These are phyloP conservation scores for Nematocida sp. DNA, from an alignment of 371 early-diverging fungal genomes.

Conservation along the genomic window DNA sequence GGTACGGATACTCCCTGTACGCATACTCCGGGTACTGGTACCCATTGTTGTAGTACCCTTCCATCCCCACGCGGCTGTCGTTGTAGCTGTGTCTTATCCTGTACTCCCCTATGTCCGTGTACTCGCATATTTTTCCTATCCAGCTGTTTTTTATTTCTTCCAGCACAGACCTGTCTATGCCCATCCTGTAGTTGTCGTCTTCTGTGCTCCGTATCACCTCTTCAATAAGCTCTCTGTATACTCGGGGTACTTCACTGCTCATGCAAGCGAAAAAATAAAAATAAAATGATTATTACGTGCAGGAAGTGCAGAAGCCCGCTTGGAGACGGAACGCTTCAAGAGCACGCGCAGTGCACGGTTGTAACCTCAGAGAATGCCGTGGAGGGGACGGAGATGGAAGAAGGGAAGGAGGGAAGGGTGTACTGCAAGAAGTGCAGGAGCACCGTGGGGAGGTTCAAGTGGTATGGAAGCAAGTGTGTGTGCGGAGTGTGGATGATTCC, in stretches of 20 bases:
- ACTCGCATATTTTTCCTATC: conserved; percentile 53
- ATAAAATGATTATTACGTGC: conserved; percentile 40
- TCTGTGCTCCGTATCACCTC: conserved; percentile 56
- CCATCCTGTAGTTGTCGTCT: conserved; percentile 37
- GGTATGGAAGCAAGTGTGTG: conserved; percentile 34
- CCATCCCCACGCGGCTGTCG: not conserved
- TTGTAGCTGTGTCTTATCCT: conserved; percentile 29
- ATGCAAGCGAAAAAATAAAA: conserved; percentile 44
- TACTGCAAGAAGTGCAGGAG: conserved; percentile 6
- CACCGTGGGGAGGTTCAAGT: conserved; percentile 17
- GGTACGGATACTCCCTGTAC: conserved; percentile 39
- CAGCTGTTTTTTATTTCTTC: conserved; percentile 57
- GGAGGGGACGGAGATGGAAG: conserved; percentile 3
- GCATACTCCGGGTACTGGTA: conserved; percentile 8
- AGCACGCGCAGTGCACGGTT: not conserved
- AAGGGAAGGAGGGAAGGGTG: not conserved
- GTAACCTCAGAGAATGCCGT: not conserved
- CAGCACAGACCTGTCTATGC: conserved; percentile 43
- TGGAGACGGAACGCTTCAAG: not conserved
- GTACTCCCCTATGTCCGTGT: conserved; percentile 50
- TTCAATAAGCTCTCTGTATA: conserved; percentile 61
- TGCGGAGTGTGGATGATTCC: conserved; percentile 38
- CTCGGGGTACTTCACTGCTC: conserved; percentile 56
- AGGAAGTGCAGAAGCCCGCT: conserved; percentile 22
- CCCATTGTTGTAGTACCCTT: conserved; percentile 20